Percentiles rank a stretch among this genome's conserved stretches.
These are phyloP conservation scores for Sclerotinia spermophila DNA, from an alignment of 2,329 filamentous ascomycete genomes.

Conservation along the genomic window DNA sequence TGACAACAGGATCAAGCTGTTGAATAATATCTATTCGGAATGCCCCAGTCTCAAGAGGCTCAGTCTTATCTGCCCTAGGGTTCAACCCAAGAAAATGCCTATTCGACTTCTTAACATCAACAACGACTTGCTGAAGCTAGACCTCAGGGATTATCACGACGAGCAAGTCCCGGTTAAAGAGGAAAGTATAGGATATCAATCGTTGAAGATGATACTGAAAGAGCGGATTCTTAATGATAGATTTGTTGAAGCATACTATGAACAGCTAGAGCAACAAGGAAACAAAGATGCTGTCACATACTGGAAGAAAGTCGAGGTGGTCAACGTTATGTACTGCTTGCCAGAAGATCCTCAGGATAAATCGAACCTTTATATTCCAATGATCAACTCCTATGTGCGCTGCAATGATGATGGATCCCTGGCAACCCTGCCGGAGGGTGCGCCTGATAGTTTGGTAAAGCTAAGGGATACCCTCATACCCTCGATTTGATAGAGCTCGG, in stretches of 20 bases:
- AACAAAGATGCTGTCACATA: neutral
- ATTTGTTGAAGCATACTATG: neutral
- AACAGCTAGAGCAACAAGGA: neutral
- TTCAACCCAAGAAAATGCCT: too few relatives aligned
- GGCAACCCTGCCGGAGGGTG: neutral
- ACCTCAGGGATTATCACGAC: neutral
- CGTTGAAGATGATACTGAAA: neutral
- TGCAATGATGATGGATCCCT: neutral
- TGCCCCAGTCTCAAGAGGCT: neutral
- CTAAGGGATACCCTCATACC: rapidly evolving
- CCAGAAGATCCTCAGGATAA: neutral
- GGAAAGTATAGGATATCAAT: neutral
- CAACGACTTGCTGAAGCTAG: neutral
- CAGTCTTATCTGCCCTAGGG: neutral
- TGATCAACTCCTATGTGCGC: neutral
- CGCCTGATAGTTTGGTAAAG: neutral
- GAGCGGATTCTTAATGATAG: neutral
- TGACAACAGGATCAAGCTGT: neutral
- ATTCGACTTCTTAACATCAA: neutral
- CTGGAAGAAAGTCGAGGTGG: neutral
- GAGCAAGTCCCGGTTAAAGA: neutral
- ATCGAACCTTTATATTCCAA: neutral
- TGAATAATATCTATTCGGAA: neutral
- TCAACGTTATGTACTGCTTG: neutral
- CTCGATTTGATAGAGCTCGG: neutral